Percentiles rank a stretch among this genome's conserved stretches.
phyloP scores from a whole-genome alignment of 108 stramenopile species.

The Pseudonitzschia multiseries region DNA sequence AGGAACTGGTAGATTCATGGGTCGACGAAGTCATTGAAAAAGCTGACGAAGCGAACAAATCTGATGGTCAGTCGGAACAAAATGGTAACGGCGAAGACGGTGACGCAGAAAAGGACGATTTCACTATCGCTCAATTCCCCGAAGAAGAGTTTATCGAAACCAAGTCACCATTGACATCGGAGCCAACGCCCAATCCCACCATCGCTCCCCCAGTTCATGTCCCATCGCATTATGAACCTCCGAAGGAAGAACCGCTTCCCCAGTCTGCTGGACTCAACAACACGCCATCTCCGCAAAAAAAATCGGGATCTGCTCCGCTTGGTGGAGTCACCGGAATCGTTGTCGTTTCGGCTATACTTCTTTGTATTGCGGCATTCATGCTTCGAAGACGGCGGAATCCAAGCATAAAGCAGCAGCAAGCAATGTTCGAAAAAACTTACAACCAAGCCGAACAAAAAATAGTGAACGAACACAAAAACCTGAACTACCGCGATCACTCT shows the following conservation, averaged over 20 bases:
- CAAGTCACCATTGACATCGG: neutral
- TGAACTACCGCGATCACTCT: slow-evolving; percentile 11
- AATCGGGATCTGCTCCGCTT: neutral
- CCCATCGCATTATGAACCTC: slow-evolving; percentile 11
- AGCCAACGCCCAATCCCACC: neutral
- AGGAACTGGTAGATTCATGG: neutral
- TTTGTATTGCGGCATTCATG: neutral
- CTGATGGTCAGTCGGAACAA: neutral
- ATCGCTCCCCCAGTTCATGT: neutral
- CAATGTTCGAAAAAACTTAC: slow-evolving; percentile 6
- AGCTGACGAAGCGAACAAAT: neutral
- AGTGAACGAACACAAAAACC: neutral
- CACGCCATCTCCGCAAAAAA: neutral
- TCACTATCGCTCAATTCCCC: neutral
- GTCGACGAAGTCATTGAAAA: slow-evolving; percentile 1
- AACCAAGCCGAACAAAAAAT: slow-evolving; percentile 8
- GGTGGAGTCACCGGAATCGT: neutral
- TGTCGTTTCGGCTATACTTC: neutral
- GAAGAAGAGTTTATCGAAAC: neutral
- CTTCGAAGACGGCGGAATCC: neutral
- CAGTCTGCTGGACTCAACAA: neutral
- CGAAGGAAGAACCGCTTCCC: slow-evolving; percentile 2
- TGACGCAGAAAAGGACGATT: neutral
- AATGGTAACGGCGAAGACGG: neutral
- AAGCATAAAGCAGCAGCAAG: neutral